A percentile compares a stretch with the other conserved stretches of the same genome.
These are phyloP conservation scores for Debaryomyces prosopidis DNA, from an alignment of 805 yeast genomes.

Conservation along the genomic window DNA sequence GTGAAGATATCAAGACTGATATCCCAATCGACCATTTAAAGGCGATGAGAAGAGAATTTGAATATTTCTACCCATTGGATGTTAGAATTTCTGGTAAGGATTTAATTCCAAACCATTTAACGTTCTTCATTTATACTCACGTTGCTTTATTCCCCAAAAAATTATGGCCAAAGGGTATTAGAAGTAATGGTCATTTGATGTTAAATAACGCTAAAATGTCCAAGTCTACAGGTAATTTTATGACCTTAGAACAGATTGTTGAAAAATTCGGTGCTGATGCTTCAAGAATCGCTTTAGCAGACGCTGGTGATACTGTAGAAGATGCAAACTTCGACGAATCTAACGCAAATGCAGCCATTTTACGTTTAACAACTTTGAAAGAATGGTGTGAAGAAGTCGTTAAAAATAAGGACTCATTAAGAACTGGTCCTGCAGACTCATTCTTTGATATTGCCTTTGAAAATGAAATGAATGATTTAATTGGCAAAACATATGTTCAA, in stretches of 20 bases:
- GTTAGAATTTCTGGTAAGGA: conserved; percentile 93
- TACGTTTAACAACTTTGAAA: conserved; percentile 86
- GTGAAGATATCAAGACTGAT: conserved; percentile 54
- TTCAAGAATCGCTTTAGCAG: conserved; percentile 94
- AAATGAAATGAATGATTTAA: conserved; percentile 84
- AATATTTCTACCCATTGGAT: conserved; percentile 95
- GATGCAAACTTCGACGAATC: conserved; percentile 98
- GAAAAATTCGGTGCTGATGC: conserved; percentile 97
- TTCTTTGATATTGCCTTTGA: conserved; percentile 91
- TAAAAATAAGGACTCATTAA: conserved; percentile 48
- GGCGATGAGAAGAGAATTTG: conserved; percentile 87
- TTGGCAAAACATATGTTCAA: conserved; percentile 70
- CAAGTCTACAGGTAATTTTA: conserved; percentile 94
- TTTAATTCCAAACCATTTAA: conserved; percentile 94
- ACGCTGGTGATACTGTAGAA: conserved; percentile 96
- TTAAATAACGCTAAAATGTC: conserved; percentile 98
- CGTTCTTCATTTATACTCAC: conserved; percentile 91
- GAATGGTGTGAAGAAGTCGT: conserved; percentile 92
- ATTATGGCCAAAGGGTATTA: conserved; percentile 91
- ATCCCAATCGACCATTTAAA: conserved; percentile 70
- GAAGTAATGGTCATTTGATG: conserved; percentile 94
- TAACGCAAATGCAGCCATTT: conserved; percentile 95
- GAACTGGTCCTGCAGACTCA: conserved; percentile 47
- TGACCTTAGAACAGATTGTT: conserved; percentile 83
- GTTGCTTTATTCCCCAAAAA: conserved; percentile 89